phyloP scores from a whole-genome alignment of 257 asterid genomes.

The Echites panduratus region DNA sequence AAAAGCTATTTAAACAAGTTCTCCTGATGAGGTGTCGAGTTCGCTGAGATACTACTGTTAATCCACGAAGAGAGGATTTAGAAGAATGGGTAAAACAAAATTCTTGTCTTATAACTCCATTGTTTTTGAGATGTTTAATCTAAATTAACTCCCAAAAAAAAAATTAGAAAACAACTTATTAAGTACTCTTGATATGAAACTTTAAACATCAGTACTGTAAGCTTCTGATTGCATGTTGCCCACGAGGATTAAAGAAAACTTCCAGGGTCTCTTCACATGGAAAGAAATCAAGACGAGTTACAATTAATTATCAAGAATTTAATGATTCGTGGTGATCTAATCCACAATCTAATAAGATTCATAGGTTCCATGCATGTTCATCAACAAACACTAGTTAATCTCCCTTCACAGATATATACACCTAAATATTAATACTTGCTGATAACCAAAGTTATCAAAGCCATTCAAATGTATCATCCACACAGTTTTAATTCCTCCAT shows the following conservation, averaged over 20 bases:
- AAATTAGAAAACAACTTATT: neutral
- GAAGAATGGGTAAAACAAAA: too few species aligned
- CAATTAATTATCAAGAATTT: neutral
- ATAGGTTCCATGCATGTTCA: neutral
- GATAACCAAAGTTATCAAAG: neutral
- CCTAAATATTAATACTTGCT: neutral
- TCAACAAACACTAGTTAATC: neutral
- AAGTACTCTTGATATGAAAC: neutral
- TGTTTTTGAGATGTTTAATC: too few species aligned
- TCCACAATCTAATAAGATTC: neutral
- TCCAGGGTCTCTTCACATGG: neutral
- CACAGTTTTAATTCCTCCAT: slow-evolving; percentile 4
- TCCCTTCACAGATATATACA: neutral
- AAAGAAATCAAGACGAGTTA: neutral
- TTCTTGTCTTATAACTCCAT: too few species aligned
- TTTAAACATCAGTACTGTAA: neutral
- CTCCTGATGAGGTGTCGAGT: too few species aligned
- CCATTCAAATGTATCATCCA: slow-evolving; percentile 1
- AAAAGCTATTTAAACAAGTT: too few species aligned
- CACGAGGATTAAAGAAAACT: neutral
- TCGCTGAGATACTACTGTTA: too few species aligned
- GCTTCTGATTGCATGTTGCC: neutral
- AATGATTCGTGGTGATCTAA: neutral
- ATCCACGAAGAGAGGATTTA: too few species aligned
- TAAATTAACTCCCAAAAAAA: too few species aligned